Percentiles rank a stretch among this genome's conserved stretches.
Conservation (phyloP, 306 rosid genomes). For the Dicorynia guianensis region DNA sequence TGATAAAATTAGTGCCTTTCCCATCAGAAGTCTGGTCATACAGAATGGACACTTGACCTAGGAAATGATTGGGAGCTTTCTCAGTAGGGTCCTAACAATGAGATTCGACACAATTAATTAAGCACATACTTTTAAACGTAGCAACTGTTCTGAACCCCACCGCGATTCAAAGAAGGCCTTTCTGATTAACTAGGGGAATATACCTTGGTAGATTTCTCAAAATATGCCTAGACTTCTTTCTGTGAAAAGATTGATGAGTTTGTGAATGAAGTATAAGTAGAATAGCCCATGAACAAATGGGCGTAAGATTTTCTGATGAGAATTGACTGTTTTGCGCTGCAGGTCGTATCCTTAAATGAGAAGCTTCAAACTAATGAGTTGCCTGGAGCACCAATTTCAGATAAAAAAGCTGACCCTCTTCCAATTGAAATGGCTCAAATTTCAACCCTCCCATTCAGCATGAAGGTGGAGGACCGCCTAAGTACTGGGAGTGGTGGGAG, state of each 20-base stretch:
- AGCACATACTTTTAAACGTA: slow-evolving; percentile 50
- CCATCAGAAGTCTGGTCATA: slow-evolving; percentile 56
- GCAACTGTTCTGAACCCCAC: slow-evolving; percentile 74
- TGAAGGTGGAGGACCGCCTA: slow-evolving; percentile 80
- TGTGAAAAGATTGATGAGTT: slow-evolving; percentile 36
- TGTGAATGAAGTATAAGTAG: slow-evolving; percentile 14
- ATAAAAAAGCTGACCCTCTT: slow-evolving; percentile 50
- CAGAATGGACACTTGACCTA: slow-evolving; percentile 24
- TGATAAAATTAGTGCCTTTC: slow-evolving; percentile 53
- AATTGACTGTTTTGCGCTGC: slow-evolving; percentile 6
- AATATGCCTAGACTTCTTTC: slow-evolving; percentile 43
- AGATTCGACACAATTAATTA: slow-evolving; percentile 56
- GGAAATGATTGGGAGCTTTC: slow-evolving; percentile 52
- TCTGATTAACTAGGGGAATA: slow-evolving; percentile 55
- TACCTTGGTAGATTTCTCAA: slow-evolving; percentile 48
- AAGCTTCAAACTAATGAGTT: slow-evolving; percentile 72
- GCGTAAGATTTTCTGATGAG: no score
- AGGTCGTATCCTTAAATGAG: slow-evolving; percentile 76
- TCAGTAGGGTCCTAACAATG: slow-evolving; percentile 53
- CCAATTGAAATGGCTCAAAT: slow-evolving; percentile 39
- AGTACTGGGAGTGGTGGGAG: slow-evolving; percentile 85
- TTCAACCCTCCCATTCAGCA: slow-evolving; percentile 29
- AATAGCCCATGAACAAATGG: slow-evolving; percentile 22
- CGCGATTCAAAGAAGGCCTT: slow-evolving; percentile 42
- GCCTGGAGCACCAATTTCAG: slow-evolving; percentile 48